A percentile compares a stretch with the other conserved stretches of the same genome.
Conservation (phyloP, 1,139 yeast genomes). For the Debaryomyces udenii region DNA sequence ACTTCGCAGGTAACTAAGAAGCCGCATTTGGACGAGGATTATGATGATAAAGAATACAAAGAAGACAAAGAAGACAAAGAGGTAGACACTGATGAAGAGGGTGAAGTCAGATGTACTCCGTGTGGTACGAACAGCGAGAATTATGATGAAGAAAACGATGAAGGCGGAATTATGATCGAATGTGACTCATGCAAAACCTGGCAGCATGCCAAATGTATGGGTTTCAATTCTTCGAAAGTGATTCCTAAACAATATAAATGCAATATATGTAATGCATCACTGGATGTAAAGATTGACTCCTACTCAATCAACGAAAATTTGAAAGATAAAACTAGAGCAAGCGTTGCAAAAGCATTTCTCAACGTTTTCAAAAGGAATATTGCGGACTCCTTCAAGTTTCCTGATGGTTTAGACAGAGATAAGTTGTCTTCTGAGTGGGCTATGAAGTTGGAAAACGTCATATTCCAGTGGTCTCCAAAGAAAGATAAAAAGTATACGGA, state of each 20-base stretch:
- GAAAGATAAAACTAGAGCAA: constrained; percentile 34
- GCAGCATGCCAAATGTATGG: constrained; percentile 83
- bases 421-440: constrained; percentile 42
- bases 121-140: constrained; percentile 69
- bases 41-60: constrained; percentile 15
- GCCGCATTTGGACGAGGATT: constrained; percentile 12
- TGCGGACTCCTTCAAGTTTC: constrained; percentile 35
- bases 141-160: constrained; percentile 61
- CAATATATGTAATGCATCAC: constrained; percentile 26
- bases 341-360: constrained; percentile 43
- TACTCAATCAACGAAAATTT: constrained; percentile 20
- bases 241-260: constrained; percentile 41
- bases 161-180: constrained; percentile 69
- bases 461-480: constrained; percentile 28
- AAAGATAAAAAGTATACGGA: constrained; percentile 39
- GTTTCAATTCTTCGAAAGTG: constrained; percentile 35
- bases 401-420: constrained; percentile 30
- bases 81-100: constrained; percentile 33
- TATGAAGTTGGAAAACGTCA: constrained; percentile 43
- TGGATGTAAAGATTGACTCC: constrained; percentile 1
- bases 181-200: constrained; percentile 80
- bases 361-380: constrained; percentile 46
- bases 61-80: constrained; percentile 19
- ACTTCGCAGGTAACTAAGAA: constrained; percentile 11
- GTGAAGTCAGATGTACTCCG: constrained; percentile 62